Base-by-base conservation (phyloP, 1,284 basidiomycete genomes). In the Tilletia horrida region DNA sequence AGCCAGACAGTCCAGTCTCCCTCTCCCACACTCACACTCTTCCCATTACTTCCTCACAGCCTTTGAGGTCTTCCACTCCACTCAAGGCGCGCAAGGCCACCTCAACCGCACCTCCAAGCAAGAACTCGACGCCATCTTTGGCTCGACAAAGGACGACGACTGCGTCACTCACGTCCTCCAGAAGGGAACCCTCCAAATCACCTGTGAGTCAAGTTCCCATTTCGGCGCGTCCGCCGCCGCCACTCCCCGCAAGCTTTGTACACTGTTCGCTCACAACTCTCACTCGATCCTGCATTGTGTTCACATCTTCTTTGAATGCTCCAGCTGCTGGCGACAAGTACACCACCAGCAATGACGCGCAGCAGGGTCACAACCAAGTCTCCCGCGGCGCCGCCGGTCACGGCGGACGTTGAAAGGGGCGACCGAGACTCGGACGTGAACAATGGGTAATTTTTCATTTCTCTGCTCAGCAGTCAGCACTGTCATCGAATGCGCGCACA, bases 41-140 rank as follows among this genome's bases (percentile, higher is more conserved):
- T 11, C 35, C 11, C 35, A 11, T 11, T 40, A 11, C 35, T 40
- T 11, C 11, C 35, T 11, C 35, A 8, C 65, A 71, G 71, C 74
- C 16, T 83, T 83, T 71, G 78, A 83, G 62, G 73, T 83, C 68
- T 83, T 83, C 77, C 76, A 79, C 74, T 76, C 82, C 9, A 81
- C 77, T 52, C 79, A 81, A 61, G 83, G 81, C 31, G 73, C 77
- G 18, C 83, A 83, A 70, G 83, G 83, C n/a, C 73, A 83, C 68
- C 72, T 83, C 66, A 75, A 76, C 50, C 72, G 80, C 16, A 73
- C 82, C n/a, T 77, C 74, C 25, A 83, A 83, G 72, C 83, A 83
- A 69, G 72, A 79, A 52, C 76, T 83, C 63, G 80, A 83, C 50
- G 73, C 72, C 27, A 72, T 81, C n/a, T 83, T 83, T 63, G 76